Percentiles rank a stretch among this genome's conserved stretches.
phyloP scores from a whole-genome alignment of 2,329 filamentous ascomycete genomes.

The Fusarium equiseti region DNA sequence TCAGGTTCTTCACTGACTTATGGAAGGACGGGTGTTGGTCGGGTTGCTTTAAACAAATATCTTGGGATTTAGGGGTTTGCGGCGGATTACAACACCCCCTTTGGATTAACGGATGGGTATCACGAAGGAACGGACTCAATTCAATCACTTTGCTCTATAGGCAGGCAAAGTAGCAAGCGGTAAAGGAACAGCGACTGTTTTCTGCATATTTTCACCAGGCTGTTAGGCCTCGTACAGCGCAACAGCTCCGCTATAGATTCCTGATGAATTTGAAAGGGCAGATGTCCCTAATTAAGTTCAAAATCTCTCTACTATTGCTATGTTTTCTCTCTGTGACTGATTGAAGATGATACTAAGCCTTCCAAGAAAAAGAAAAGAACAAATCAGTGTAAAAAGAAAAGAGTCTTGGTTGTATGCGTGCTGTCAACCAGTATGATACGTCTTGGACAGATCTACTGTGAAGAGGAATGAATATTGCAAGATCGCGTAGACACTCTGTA shows the following conservation, averaged over 20 bases:
- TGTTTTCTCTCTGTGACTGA: neutral
- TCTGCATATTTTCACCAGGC: constrained; percentile 20
- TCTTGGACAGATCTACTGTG: neutral
- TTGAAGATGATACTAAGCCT: neutral
- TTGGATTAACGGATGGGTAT: constrained; percentile 39
- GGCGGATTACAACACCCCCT: constrained; percentile 23
- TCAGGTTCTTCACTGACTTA: constrained; percentile 42
- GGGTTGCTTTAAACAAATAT: constrained; percentile 40
- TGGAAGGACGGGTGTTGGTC: constrained; percentile 41
- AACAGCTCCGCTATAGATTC: constrained; percentile 18
- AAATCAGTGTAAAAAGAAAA: neutral
- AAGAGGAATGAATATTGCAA: neutral
- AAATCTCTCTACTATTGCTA: neutral
- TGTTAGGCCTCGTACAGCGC: constrained; percentile 17
- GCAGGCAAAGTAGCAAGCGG: constrained; percentile 26
- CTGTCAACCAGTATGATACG: neutral
- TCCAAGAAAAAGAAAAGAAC: neutral
- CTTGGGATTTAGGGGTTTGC: constrained; percentile 31
- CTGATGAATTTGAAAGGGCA: constrained; percentile 20
- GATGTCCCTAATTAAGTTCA: constrained; percentile 3
- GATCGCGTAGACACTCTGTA: neutral
- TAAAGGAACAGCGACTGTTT: constrained; percentile 35
- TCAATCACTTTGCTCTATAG: constrained; percentile 12
- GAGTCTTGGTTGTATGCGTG: neutral
- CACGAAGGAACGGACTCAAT: constrained; percentile 22